Base-by-base conservation (phyloP, 1,139 yeast genomes). In the Ogataea hybrid region DNA sequence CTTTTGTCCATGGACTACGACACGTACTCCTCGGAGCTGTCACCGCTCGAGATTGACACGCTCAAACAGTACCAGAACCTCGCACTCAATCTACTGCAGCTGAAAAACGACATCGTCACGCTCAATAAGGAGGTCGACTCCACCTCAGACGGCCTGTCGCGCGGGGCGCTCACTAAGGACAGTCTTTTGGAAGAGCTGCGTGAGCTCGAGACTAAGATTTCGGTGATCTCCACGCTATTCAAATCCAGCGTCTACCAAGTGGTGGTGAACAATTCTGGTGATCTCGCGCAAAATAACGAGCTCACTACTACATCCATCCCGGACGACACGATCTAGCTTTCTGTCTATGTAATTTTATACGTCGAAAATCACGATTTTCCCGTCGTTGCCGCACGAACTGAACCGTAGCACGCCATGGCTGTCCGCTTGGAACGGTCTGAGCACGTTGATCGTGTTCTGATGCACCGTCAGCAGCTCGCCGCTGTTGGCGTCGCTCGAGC, bases 311-410 rank as follows among this genome's bases (percentile, higher is more conserved):
- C 51, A 5, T 47, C 46, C 18, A 41, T 41, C 16, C 46, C 43
- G 37, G 47, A 47, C 32, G 41, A 40, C 11, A 31, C 46, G 30
- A 29, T 37, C 11, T 34, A 34, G 18, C 11, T 18, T 35, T 15
- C 18, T 28, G 31, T 32, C 32, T 38, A 38, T 38, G 37, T 38
- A 38, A 28, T 32, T 21, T 42, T 47, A 68, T 28, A 63, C 65
- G 36, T 62, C 63, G 62, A 72, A 82, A 63, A 90, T 73, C 28
- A 88, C 97, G 38, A 92, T 78, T 62, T 85, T 85, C 42, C 98
- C 97, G 62, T 92, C 98, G 45, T 85, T 79, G 46, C 97, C 90
- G 49, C 85, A 83, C 31, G 86, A 70, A 35, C 86, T 80, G 52
- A 90, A 76, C 41, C 73, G 60, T 23, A 77, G 73, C 18, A 65